These are phyloP conservation scores for Penicillium sp. DNA, from an alignment of 2,329 filamentous ascomycete species.

Conservation along the genomic window DNA sequence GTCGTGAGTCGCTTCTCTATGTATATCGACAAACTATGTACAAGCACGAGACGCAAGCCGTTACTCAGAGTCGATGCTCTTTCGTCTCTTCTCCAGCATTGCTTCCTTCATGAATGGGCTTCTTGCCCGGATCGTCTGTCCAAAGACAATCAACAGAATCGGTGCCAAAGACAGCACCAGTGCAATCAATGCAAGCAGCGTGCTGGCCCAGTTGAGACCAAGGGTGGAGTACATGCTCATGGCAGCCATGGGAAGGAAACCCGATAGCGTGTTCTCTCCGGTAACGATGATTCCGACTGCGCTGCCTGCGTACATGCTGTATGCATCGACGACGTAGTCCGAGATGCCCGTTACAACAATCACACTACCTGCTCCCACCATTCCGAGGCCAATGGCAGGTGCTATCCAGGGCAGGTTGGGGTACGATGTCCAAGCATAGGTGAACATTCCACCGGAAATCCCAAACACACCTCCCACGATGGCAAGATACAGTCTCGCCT, in stretches of 20 bases:
- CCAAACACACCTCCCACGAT: conserved; percentile 34
- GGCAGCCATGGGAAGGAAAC: conserved; percentile 42
- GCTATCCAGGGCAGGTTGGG: conserved; percentile 34
- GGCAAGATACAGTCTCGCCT: conserved; percentile 42
- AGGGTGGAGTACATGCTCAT: conserved; percentile 38
- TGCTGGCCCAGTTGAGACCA: conserved; percentile 40
- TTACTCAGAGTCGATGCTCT: conserved; percentile 20
- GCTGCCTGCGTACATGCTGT: conserved; percentile 46
- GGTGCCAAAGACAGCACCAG: conserved; percentile 33
- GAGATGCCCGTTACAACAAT: conserved; percentile 45
- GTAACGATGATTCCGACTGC: conserved; percentile 45
- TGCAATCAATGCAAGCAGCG: conserved; percentile 40
- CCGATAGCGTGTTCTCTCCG: conserved; percentile 42
- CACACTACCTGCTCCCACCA: conserved; percentile 41
- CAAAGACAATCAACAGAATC: conserved; percentile 36
- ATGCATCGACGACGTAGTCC: conserved; percentile 49
- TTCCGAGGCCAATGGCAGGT: conserved; percentile 30
- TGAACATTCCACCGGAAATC: conserved; percentile 35
- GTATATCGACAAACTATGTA: background rate
- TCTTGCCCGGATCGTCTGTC: conserved; percentile 32
- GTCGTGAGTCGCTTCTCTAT: background rate
- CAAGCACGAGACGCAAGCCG: background rate
- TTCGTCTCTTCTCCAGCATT: conserved; percentile 23
- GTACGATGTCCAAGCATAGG: conserved; percentile 36
- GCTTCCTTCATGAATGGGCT: conserved; percentile 26